phyloP scores from a whole-genome alignment of 805 yeast species.

The Hanseniaspora valbyensis region DNA sequence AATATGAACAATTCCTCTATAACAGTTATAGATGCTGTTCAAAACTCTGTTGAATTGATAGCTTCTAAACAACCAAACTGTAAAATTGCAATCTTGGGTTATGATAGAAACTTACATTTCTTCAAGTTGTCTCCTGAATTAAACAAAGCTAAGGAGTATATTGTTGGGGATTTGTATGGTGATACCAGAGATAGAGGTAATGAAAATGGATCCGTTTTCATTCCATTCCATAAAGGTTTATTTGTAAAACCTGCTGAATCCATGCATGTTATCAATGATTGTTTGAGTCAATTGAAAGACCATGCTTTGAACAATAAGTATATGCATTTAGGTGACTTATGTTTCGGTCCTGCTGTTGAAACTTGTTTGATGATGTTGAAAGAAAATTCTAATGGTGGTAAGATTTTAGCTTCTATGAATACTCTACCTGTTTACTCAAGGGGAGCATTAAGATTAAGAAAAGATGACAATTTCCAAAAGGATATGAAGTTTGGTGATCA shows the following conservation, averaged over 20 bases:
- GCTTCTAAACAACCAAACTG: constrained; percentile 31
- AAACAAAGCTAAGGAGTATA: constrained; percentile 46
- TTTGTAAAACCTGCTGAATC: constrained; percentile 71
- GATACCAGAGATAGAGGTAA: constrained; percentile 40
- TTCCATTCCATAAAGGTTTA: constrained; percentile 69
- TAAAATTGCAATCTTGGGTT: constrained; percentile 62
- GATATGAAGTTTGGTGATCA: constrained; percentile 45
- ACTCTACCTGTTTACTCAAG: constrained; percentile 73
- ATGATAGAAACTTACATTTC: constrained; percentile 60
- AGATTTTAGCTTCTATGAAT: constrained; percentile 57
- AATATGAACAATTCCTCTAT: constrained; percentile 43
- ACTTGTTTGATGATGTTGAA: constrained; percentile 55
- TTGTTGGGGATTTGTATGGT: constrained; percentile 48
- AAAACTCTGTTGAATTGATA: constrained; percentile 38
- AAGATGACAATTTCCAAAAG: constrained; percentile 37
- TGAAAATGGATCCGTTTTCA: constrained; percentile 34
- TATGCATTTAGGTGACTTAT: constrained; percentile 38
- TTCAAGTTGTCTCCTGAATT: constrained; percentile 52
- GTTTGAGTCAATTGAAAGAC: constrained; percentile 38
- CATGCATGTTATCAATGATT: constrained; percentile 49
- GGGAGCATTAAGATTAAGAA: constrained; percentile 45
- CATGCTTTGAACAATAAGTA: constrained; percentile 32
- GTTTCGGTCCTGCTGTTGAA: constrained; percentile 68
- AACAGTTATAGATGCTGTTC: constrained; percentile 59
- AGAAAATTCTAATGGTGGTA: constrained; percentile 53